A percentile compares a stretch with the other conserved stretches of the same genome.
phyloP scores from a whole-genome alignment of 257 asterid species.

The Eucommia ulmoides region DNA sequence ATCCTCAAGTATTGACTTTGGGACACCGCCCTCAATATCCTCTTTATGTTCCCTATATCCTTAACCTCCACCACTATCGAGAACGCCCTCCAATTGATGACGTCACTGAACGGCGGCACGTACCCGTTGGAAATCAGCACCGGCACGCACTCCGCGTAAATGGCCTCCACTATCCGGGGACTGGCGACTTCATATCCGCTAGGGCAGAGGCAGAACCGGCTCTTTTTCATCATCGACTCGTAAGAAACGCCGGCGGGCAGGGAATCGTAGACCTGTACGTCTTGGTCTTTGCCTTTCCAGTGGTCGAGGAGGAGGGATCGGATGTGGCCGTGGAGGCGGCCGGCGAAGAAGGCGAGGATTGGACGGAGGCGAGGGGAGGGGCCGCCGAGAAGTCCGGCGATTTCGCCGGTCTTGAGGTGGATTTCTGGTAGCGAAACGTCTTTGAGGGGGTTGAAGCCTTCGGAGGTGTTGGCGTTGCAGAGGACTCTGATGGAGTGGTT shows the following conservation, averaged over 20 bases:
- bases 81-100: not conserved
- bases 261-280: slow-evolving; percentile 18
- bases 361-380: slow-evolving; percentile 47
- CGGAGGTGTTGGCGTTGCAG: slow-evolving; percentile 81
- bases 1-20: not conserved
- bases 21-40: not conserved
- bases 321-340: slow-evolving; percentile 62
- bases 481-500: slow-evolving; percentile 63
- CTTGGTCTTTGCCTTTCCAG: slow-evolving; percentile 51
- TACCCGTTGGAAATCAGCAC: slow-evolving; percentile 31
- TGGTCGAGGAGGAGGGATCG: slow-evolving; percentile 39
- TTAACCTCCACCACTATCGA: not conserved
- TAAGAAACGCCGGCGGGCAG: slow-evolving; percentile 20
- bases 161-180: slow-evolving; percentile 35
- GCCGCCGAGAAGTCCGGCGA: slow-evolving; percentile 61
- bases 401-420: slow-evolving; percentile 54
- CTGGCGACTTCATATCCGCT: slow-evolving; percentile 46
- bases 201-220: slow-evolving; percentile 31
- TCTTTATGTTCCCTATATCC: not conserved
- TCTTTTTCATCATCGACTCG: slow-evolving; percentile 18
- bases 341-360: slow-evolving; percentile 73
- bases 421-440: slow-evolving; percentile 66
- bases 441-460: slow-evolving; percentile 65
- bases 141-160: slow-evolving; percentile 36
- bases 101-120: slow-evolving; percentile 9